Evolutionary conservation across 2,329 filamentous ascomycete genomes (phyloP), one percentile per base, ranked within the genome.

Genomic region (Diaporthe nobilis): DNA sequence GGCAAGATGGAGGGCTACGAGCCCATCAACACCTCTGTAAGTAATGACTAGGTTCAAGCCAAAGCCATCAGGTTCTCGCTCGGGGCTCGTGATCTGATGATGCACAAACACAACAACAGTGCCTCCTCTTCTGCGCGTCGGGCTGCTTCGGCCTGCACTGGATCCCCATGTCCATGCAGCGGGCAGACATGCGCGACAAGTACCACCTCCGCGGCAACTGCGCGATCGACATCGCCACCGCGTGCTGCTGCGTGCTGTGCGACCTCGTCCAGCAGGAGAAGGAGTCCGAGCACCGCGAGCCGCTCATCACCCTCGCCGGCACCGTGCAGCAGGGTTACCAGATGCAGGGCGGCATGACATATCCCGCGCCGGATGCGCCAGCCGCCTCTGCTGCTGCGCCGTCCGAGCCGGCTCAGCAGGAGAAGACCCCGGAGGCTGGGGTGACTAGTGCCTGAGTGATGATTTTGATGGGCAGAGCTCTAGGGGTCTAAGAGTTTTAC

Each of bases 241-340:
- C 86, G 2, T 88, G 83, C 82, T 88, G 86, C 83, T 88, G 86
- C 78, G 82, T 81, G 31, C 83, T 84, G 81, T 89, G 87, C 81
- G 81, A 83, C 61, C 79, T 88, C 34, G 82, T 86, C 71, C 87
- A 88, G 85, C 80, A 84, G 76, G 87, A 88, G 53, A 88, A 88
- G 85, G 87, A 89, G 81, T 82, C 83, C 3, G 82, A 81, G 68
- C 78, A 84, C 75, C 85, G 83, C 20, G 85, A 85, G 78, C 76
- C 77, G n/a, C 76, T 78, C 2, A 53, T 78, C 6, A 58, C 55
- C 44, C 73, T 76, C 31, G 72, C 68, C 10, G 63, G 31, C 31
- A 75, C 80, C 53, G 80, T 82, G 78, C 31, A 25, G 44, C 65
- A 82, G 78, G 81, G 80, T 75, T 85, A 85, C 76, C 80, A 83